A percentile compares a stretch with the other conserved stretches of the same genome.
phyloP scores from a whole-genome alignment of 495 filamentous ascomycete genomes.

The Rusavskia elegans region DNA sequence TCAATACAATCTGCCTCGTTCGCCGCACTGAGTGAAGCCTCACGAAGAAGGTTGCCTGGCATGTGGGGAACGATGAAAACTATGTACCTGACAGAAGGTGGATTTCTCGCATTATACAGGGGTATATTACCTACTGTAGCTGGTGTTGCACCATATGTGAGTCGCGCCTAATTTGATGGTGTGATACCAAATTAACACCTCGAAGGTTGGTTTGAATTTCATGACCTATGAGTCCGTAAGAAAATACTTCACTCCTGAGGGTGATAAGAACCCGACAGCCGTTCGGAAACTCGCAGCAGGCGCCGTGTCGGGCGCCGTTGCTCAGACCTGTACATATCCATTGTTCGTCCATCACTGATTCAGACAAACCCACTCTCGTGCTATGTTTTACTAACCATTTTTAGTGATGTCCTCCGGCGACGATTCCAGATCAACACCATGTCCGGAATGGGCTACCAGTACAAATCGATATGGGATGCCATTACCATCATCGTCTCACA shows the following conservation, averaged over 20 bases:
- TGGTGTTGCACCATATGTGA: conserved; percentile 87
- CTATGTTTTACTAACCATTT: conserved; percentile 9
- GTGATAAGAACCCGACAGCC: conserved; percentile 66
- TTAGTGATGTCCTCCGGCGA: conserved; percentile 81
- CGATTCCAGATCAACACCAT: conserved; percentile 98
- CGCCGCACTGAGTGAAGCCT: conserved; percentile 42
- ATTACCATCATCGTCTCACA: conserved; percentile 62
- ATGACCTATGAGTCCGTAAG: conserved; percentile 91
- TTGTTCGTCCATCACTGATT: conserved; percentile 48
- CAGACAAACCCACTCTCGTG: neutral
- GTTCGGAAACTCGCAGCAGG: conserved; percentile 75
- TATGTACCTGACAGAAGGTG: conserved; percentile 89
- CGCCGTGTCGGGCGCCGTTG: conserved; percentile 85
- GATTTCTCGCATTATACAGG: conserved; percentile 67
- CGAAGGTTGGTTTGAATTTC: conserved; percentile 86
- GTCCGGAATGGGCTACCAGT: conserved; percentile 96
- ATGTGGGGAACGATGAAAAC: conserved; percentile 73
- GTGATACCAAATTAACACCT: conserved; percentile 9
- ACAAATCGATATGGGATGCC: conserved; percentile 74
- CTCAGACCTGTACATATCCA: conserved; percentile 95
- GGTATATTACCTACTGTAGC: conserved; percentile 88
- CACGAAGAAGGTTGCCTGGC: conserved; percentile 58
- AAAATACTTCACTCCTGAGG: conserved; percentile 71
- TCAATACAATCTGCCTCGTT: conserved; percentile 96
- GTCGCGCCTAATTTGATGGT: conserved; percentile 13